Conservation (phyloP, 1,284 basidiomycete genomes). For the Puccinia novopanici region DNA sequence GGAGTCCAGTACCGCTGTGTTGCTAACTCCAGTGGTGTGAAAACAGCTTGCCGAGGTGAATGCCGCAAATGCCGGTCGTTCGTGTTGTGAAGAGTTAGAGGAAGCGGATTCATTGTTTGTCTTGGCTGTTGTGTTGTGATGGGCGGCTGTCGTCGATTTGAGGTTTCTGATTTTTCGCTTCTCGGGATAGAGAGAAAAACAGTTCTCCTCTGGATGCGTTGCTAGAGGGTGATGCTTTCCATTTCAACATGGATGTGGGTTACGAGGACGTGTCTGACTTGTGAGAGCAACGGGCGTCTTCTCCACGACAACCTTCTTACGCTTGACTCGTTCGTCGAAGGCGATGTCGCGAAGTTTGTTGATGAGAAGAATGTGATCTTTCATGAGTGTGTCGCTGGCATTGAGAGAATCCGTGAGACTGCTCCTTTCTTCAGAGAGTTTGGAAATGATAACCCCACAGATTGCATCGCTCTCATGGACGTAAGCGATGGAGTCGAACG, state of each 20-base stretch:
- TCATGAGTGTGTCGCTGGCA: background rate
- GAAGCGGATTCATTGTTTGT: no score
- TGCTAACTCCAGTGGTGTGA: no score
- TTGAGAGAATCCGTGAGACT: background rate
- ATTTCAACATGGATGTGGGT: background rate
- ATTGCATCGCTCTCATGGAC: background rate
- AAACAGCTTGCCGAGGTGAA: no score
- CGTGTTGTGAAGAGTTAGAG: no score
- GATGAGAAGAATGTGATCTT: background rate
- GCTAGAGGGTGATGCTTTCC: background rate
- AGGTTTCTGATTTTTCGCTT: no score
- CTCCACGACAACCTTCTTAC: background rate
- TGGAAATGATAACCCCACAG: background rate
- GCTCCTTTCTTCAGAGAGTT: background rate
- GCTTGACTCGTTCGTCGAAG: background rate
- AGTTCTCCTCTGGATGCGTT: background rate
- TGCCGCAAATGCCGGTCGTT: no score
- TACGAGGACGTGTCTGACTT: background rate
- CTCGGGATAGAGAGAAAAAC: background rate
- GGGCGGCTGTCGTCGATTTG: no score
- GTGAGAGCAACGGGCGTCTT: background rate
- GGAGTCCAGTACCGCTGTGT: background rate
- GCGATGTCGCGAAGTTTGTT: background rate
- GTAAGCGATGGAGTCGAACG: background rate
- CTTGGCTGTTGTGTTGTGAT: no score